Evolutionary conservation across 306 rosid species (phyloP), one percentile per base, ranked within the genome.

Genomic region (Prunus salicina): DNA sequence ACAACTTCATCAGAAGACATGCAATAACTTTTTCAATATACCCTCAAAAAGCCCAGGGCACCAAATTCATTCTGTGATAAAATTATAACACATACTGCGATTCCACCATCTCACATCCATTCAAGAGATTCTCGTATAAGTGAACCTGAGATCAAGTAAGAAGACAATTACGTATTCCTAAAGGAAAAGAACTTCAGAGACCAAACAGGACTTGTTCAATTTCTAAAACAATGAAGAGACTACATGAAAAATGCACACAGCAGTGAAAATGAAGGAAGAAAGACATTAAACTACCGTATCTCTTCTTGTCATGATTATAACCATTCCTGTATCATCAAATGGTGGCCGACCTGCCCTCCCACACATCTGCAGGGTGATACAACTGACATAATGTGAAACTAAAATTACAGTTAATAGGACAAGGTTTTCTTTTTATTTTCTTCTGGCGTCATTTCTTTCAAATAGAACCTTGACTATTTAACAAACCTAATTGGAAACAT

Each of bases 341-440:
- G 97, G 98, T 75, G 98, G 98, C 70, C 98, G 93, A 67, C 97
- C 98, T 70, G 98, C 98, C 83, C 98, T 87, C 78, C 98, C 98
- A 8, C 91, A 84, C 98, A 94, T 94, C 98, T 94, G 88, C 84
- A 69, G 19, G 51, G 65, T 16, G 64, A 65, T 51, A 78, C 20
- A 79, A 22, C 47, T 38, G 57, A 57, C 49, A 34, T 27, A 20
- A 53, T 60, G 51, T 45, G 20, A 62, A 58, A 24, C 34, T 22
- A 32, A 58, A 27, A 72, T 45, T 25, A 67, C 70, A 78, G 24
- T 50, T 68, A n/a, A 38, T 20, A 28, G 51, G 5, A n/a, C 2
- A 60, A 2, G 14, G 25, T 56, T 1, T 55, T 2, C 14, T n/a
- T 67, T 43, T 41, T 0, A 1, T 16, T 8, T 6, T 2, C 25